Evolutionary conservation across 768 basidiomycete genomes (phyloP).

Genomic region (Clavaria fumosa): DNA sequence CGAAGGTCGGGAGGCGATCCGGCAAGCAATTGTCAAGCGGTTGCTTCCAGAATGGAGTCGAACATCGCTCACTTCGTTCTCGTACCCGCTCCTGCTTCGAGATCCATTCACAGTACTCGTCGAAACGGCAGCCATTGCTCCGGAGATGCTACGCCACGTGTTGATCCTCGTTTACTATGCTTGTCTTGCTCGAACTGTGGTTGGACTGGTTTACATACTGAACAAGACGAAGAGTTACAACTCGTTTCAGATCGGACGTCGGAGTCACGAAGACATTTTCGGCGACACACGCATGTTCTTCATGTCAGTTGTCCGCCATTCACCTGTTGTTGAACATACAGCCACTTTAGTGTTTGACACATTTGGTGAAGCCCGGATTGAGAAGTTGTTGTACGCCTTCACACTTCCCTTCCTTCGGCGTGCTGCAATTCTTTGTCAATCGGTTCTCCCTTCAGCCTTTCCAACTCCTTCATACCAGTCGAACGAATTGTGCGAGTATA

Average conservation of each 20-base stretch:
- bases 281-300: slow-evolving; percentile 80
- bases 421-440: slow-evolving; percentile 70
- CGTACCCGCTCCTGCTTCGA: slow-evolving; percentile 72
- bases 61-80: slow-evolving; percentile 67
- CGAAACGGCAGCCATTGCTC: slow-evolving; percentile 81
- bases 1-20: slow-evolving; percentile 61
- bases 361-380: slow-evolving; percentile 72
- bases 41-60: slow-evolving; percentile 86
- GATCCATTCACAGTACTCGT: slow-evolving; percentile 84
- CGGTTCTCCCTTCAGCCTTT: slow-evolving; percentile 52
- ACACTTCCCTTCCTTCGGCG: slow-evolving; percentile 86
- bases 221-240: slow-evolving; percentile 51
- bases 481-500: slow-evolving; percentile 53
- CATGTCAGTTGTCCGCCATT: slow-evolving; percentile 82
- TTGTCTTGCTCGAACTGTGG: slow-evolving; percentile 69
- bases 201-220: slow-evolving; percentile 71
- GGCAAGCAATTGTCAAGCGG: slow-evolving; percentile 79
- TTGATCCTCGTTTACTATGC: slow-evolving; percentile 86
- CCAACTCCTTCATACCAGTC: slow-evolving; percentile 29
- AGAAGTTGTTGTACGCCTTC: slow-evolving; percentile 75
- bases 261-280: slow-evolving; percentile 58
- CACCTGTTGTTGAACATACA: slow-evolving; percentile 74
- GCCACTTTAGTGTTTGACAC: slow-evolving; percentile 66
- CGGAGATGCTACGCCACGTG: slow-evolving; percentile 79
- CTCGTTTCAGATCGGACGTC: slow-evolving; percentile 27